Conservation (phyloP, 495 filamentous ascomycete genomes). For the Penicillium coffeae region DNA sequence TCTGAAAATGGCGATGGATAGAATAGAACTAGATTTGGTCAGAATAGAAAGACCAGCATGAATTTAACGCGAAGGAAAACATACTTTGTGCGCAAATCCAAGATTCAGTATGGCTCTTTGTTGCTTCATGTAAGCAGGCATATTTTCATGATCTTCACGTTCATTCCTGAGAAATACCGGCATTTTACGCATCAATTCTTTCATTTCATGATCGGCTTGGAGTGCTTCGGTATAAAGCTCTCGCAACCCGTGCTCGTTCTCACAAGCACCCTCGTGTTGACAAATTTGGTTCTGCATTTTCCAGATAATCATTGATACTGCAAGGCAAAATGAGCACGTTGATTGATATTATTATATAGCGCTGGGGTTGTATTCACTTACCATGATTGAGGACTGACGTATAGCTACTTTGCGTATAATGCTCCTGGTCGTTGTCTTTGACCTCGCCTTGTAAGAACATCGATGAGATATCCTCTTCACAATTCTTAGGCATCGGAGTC, state of each 20-base stretch:
- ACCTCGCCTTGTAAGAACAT: not conserved
- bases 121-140: too few species aligned
- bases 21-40: constrained; percentile 5
- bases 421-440: not conserved
- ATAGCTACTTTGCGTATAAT: constrained; percentile 9
- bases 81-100: constrained; percentile 1
- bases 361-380: too few species aligned
- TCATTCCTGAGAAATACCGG: too few species aligned
- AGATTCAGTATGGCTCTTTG: not conserved
- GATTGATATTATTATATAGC: too few species aligned
- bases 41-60: not conserved
- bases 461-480: not conserved
- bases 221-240: constrained; percentile 9
- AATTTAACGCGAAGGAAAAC: not conserved
- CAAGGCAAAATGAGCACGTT: too few species aligned
- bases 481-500: constrained; percentile 13
- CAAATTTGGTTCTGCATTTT: constrained; percentile 10
- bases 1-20: constrained; percentile 14
- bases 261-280: not conserved
- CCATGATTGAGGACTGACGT: constrained; percentile 8
- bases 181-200: constrained; percentile 2
- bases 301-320: constrained; percentile 12
- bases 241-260: not conserved
- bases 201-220: constrained; percentile 6
- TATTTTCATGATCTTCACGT: too few species aligned